Percentiles rank a stretch among this genome's conserved stretches.
These are phyloP conservation scores for Apiospora koreana DNA, from an alignment of 2,329 filamentous ascomycete species.

Conservation along the genomic window DNA sequence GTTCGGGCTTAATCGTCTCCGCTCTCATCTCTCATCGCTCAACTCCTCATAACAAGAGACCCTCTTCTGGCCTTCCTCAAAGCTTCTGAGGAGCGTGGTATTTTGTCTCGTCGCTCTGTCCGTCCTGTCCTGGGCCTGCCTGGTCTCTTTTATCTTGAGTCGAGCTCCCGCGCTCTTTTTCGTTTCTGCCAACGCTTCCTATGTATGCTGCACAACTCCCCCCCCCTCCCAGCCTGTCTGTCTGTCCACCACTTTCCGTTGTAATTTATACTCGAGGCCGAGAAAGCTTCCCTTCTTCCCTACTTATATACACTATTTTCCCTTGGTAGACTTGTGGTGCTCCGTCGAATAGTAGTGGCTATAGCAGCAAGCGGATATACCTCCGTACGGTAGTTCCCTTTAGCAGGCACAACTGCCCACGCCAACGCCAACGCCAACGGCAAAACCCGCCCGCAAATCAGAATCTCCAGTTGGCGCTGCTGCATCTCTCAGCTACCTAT, in stretches of 20 bases:
- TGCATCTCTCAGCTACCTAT: not conserved
- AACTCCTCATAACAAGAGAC: not conserved
- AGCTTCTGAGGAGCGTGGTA: not conserved
- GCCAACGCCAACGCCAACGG: not conserved
- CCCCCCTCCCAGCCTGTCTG: not conserved
- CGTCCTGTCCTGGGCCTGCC: not conserved
- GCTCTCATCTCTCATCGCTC: slow-evolving; percentile 4
- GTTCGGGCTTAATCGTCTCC: slow-evolving; percentile 7
- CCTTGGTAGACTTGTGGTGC: not conserved
- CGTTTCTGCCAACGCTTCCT: not conserved
- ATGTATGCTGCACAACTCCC: not conserved
- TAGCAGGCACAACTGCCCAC: not conserved
- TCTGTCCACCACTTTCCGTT: not conserved
- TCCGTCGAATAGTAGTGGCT: not conserved
- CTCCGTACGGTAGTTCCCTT: slow-evolving; percentile 4
- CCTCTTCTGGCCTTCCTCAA: not conserved
- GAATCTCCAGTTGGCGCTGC: not conserved
- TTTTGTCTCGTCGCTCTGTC: slow-evolving; percentile 5
- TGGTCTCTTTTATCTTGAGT: slow-evolving; percentile 6
- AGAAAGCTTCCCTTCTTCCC: not conserved
- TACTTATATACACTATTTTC: not conserved
- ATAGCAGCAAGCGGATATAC: slow-evolving; percentile 1
- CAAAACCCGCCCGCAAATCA: slow-evolving; percentile 8
- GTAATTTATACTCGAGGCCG: not conserved
- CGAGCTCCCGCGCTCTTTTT: not conserved